Evolutionary conservation across 805 yeast genomes (phyloP).

Genomic region (Suhomyces faveliae): DNA sequence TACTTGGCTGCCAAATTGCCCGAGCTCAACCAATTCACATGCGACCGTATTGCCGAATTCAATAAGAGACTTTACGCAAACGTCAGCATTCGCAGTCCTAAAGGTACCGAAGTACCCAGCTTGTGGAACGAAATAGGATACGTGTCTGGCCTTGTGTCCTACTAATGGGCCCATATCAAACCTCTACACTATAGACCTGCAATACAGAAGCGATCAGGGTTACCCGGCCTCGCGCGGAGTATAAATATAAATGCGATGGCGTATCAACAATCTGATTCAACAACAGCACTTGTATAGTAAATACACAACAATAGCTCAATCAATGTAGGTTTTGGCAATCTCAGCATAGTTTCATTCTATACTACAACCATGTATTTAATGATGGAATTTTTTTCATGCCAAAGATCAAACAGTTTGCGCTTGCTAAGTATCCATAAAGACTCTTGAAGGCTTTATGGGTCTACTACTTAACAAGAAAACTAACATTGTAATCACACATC

Average conservation of each 20-base stretch:
- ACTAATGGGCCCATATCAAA: background rate
- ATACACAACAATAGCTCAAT: background rate
- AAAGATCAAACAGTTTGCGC: slow-evolving; percentile 28
- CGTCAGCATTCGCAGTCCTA: slow-evolving; percentile 21
- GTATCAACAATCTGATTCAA: background rate
- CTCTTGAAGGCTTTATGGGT: slow-evolving; percentile 12
- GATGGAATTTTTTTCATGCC: slow-evolving; percentile 46
- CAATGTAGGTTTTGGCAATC: slow-evolving; percentile 30
- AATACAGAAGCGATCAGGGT: background rate
- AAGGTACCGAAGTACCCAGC: slow-evolving; percentile 31
- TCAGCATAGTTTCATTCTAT: slow-evolving; percentile 47
- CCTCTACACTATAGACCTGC: background rate
- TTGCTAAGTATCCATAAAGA: slow-evolving; percentile 22
- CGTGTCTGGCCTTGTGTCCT: background rate
- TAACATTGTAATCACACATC: too few species aligned
- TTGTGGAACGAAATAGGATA: slow-evolving; percentile 34
- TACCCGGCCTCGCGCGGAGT: background rate
- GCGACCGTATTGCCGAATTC: slow-evolving; percentile 9
- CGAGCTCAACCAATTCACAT: slow-evolving; percentile 19
- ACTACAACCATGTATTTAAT: slow-evolving; percentile 34
- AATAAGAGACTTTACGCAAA: slow-evolving; percentile 9
- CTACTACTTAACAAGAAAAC: slow-evolving; percentile 20
- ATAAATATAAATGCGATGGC: background rate
- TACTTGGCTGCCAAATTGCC: slow-evolving; percentile 34
- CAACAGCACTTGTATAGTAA: background rate